Conservation (phyloP, 345 rosid genomes). For the Sonneratia alba region DNA sequence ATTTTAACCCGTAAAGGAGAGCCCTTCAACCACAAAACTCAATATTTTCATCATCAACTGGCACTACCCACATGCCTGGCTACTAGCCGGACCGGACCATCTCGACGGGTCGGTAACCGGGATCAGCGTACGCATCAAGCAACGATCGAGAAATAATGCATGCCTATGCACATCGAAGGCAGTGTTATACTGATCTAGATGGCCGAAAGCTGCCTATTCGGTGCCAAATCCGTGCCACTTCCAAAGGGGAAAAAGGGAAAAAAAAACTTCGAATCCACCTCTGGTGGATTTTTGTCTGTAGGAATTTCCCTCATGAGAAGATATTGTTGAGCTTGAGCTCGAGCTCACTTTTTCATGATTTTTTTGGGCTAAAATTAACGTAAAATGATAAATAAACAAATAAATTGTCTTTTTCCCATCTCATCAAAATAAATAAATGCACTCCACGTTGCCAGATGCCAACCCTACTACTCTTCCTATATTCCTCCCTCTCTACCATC, state of each 20-base stretch:
- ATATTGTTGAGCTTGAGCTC: neutral
- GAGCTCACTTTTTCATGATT: neutral
- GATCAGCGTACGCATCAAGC: no score
- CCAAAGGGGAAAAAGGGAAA: neutral
- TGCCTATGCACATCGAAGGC: no score
- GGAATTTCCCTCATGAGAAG: neutral
- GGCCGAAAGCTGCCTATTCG: no score
- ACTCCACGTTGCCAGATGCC: slow-evolving; percentile 1
- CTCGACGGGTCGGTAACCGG: no score
- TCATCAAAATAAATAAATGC: neutral
- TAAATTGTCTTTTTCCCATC: neutral
- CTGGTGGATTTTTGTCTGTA: neutral
- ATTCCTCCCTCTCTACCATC: neutral
- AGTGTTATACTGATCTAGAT: no score
- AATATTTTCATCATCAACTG: neutral
- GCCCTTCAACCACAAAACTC: neutral
- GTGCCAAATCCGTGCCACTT: no score
- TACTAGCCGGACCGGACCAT: no score
- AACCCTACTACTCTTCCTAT: slow-evolving; percentile 1
- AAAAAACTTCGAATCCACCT: neutral
- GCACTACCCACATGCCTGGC: neutral
- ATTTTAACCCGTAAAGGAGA: neutral
- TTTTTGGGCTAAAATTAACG: neutral
- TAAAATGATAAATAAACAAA: neutral
- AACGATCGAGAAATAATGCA: no score